Base-by-base conservation (phyloP, 148 eudicot species). In the Pouteria glomerata region DNA sequence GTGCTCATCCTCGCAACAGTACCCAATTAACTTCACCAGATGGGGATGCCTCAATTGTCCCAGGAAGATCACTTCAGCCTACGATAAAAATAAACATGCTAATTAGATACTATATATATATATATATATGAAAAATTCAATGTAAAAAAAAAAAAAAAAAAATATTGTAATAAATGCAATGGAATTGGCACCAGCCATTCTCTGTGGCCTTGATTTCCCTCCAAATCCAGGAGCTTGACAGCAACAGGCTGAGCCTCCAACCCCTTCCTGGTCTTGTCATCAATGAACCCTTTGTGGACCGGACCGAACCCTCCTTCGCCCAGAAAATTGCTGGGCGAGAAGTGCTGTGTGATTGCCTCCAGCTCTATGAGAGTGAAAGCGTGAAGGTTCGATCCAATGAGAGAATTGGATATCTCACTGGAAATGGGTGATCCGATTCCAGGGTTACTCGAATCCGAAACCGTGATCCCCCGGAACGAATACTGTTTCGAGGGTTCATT, bases 221-320 rank as follows among this genome's bases (percentile, higher is more conserved):
- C 93, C 19, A 88, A 77, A 72, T 90, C 93, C 73, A 90, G 78
- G 29, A 83, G 80, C 80, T 90, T 90, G 24, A 90, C 93, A 3
- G 97, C 97, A 0, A 90, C 93, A 0, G 89, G 85, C 44, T 83
- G 97, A 31, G 93, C 86, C 79, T 83, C 85, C 59, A 90, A 76
- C 10, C 93, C 89, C 37, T 85, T 89, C 50, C 89, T 73, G 33
- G 86, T 75, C 74, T 76, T 85, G 24, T 83, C 91, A 62, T 88
- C 97, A 30, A 90, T 81, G 77, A 90, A 88, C 15, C 97, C 96
- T 58, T 90, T 90, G 56, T n/a, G n/a, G n/a, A n/a, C n/a, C n/a
- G n/a, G n/a, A n/a, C n/a, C n/a, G n/a, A n/a, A n/a, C n/a, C n/a
- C n/a, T n/a, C n/a, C n/a, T n/a, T n/a, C n/a, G n/a, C n/a, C n/a